Percentiles rank a stretch among this genome's conserved stretches.
Evolutionary conservation across 805 yeast genomes (phyloP).

Genomic region (Suhomyces pyralidae): DNA sequence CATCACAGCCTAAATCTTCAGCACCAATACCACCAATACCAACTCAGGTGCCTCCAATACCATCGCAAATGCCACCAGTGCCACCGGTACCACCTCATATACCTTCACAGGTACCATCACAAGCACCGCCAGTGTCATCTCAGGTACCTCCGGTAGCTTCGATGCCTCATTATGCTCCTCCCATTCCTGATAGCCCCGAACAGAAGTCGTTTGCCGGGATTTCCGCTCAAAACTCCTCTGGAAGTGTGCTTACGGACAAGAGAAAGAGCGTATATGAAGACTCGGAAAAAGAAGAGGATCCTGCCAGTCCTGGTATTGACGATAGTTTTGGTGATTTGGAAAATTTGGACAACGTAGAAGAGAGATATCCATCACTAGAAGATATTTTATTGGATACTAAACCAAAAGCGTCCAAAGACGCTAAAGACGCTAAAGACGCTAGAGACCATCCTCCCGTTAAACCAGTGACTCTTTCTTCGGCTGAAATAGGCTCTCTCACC

Average conservation of each 20-base stretch:
- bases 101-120: background rate
- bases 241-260: background rate
- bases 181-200: background rate
- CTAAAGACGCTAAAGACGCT: background rate
- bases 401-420: background rate
- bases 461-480: slow-evolving; percentile 13
- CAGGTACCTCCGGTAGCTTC: background rate
- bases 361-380: slow-evolving; percentile 51
- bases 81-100: background rate
- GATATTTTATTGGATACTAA: slow-evolving; percentile 11
- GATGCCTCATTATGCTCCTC: background rate
- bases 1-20: slow-evolving; percentile 30
- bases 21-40: slow-evolving; percentile 28
- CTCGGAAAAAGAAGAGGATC: background rate
- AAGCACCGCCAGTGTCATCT: background rate
- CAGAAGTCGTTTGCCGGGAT: background rate
- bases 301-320: background rate
- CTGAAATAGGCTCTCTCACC: slow-evolving; percentile 13
- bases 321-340: slow-evolving; percentile 33
- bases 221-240: background rate
- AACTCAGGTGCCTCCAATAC: background rate
- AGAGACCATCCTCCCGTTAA: slow-evolving; percentile 9
- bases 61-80: background rate
- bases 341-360: slow-evolving; percentile 45
- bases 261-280: background rate